Evolutionary conservation across 352 stramenopile species (phyloP), one percentile per base, ranked within the genome.

Genomic region (Thraustochytrium striatum): DNA sequence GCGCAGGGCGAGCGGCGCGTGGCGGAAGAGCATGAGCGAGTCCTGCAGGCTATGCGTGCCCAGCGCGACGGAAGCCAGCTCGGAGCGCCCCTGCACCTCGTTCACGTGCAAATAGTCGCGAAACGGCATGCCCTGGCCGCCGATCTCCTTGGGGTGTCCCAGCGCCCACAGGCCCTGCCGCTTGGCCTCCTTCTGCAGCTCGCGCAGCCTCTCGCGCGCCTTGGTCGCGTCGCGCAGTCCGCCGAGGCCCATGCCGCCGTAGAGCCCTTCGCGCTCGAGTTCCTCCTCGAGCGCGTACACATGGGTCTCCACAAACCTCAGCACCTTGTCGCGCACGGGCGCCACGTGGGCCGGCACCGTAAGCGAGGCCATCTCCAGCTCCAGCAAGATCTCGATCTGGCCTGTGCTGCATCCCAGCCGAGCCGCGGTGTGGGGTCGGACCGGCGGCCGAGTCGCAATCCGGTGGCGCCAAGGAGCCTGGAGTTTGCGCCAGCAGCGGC

Each of bases 1-100:
- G 81, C 95, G 85, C 72, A 95, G 90, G 28, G 84, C 57, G 16
- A 30, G 41, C 21, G 65, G 25, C 8, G 19, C 65, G 30, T 75
- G 65, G n/a, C 65, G 65, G 36, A 61, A 75, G 5, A 75, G 39
- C 65, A 75, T 75, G 43, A 75, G 65, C 32, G 44, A 62, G 50
- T 75, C 65, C 32, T 75, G 65, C 21, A 75, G 65, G 19, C 32
- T 55, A 72, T 75, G 65, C 43, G 65, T 75, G 2, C 65, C 65
- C 19, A 75, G 50, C 32, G 52, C 52, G 36, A 13, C 25, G 41
- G 43, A 43, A 25, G 65, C 65, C 11, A 75, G 65, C 65, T 75
- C 65, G n/a, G 44, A 62, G 5, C 65, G 39, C 28, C 65, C 65
- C 39, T 75, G 65, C 16, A 75, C 65, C 39, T 75, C 65, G 50